These are phyloP conservation scores for Colletotrichum eremochloae DNA, from an alignment of 2,329 filamentous ascomycete species.

Conservation along the genomic window DNA sequence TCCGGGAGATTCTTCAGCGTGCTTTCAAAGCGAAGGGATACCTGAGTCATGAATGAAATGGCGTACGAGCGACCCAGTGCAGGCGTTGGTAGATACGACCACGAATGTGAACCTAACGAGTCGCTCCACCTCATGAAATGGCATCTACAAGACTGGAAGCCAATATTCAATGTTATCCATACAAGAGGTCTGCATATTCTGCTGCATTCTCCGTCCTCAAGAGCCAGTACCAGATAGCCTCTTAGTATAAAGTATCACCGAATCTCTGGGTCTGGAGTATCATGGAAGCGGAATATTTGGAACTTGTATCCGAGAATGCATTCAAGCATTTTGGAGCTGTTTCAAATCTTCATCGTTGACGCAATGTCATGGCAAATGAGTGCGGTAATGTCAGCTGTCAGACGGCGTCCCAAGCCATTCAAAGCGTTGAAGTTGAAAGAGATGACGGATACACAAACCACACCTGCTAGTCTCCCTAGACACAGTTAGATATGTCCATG, in stretches of 20 bases:
- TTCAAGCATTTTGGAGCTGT: too few species aligned
- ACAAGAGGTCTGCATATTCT: background rate
- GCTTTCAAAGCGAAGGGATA: slow-evolving; percentile 49
- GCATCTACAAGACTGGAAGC: background rate
- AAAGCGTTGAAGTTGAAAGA: too few species aligned
- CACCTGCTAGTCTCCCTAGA: background rate
- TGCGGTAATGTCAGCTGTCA: background rate
- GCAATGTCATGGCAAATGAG: background rate
- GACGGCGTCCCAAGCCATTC: background rate
- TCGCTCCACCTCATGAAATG: background rate
- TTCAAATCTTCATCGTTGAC: too few species aligned
- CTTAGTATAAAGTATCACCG: background rate
- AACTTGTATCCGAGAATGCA: too few species aligned
- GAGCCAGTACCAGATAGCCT: background rate
- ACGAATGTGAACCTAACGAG: background rate
- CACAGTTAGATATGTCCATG: background rate
- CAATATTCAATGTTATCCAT: background rate
- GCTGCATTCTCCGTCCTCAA: too few species aligned
- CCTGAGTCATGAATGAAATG: background rate
- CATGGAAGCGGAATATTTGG: too few species aligned
- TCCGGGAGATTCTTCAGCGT: slow-evolving; percentile 54
- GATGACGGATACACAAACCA: background rate
- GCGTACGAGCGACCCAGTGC: too few species aligned
- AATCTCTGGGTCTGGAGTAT: too few species aligned
- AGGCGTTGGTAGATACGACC: background rate